A percentile compares a stretch with the other conserved stretches of the same genome.
These are phyloP conservation scores for Chondrostereum purpureum DNA, from an alignment of 1,284 basidiomycete genomes.

Conservation along the genomic window DNA sequence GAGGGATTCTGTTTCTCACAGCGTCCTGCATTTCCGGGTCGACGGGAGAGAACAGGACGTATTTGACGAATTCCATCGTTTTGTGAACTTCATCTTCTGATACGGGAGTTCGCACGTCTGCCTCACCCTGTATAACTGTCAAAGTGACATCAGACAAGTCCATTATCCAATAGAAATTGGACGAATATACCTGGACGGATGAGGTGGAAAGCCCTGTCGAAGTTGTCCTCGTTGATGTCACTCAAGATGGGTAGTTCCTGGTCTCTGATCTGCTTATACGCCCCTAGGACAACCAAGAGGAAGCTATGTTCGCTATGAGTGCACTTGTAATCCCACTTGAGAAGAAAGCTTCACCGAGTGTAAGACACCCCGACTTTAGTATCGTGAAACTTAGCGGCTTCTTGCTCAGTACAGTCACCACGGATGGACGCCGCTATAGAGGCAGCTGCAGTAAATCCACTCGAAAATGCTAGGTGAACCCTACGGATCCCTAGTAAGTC, in stretches of 20 bases:
- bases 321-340: constrained; percentile 3
- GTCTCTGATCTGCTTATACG: constrained; percentile 38
- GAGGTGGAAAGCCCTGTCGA: constrained; percentile 35
- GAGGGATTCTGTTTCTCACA: too few relatives aligned
- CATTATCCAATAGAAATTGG: constrained; percentile 1
- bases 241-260: constrained; percentile 29
- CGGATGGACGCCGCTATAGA: constrained; percentile 35
- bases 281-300: constrained; percentile 35
- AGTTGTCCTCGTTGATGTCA: constrained; percentile 35
- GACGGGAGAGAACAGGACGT: constrained; percentile 19
- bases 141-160: constrained; percentile 3
- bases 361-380: constrained; percentile 34
- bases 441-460: constrained; percentile 36
- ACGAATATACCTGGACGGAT: constrained; percentile 28
- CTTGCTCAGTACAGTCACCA: constrained; percentile 30
- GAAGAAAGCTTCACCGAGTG: constrained; percentile 17
- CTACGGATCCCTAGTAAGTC: too few relatives aligned
- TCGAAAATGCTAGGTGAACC: constrained; percentile 39
- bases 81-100: constrained; percentile 45
- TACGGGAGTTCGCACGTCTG: constrained; percentile 42
- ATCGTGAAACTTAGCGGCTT: constrained; percentile 33
- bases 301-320: constrained; percentile 22
- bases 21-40: too few relatives aligned
- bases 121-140: constrained; percentile 57
- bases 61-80: constrained; percentile 28